Percentiles rank a stretch among this genome's conserved stretches.
phyloP scores from a whole-genome alignment of 2,329 filamentous ascomycete species.

The Fusarium chaquense region DNA sequence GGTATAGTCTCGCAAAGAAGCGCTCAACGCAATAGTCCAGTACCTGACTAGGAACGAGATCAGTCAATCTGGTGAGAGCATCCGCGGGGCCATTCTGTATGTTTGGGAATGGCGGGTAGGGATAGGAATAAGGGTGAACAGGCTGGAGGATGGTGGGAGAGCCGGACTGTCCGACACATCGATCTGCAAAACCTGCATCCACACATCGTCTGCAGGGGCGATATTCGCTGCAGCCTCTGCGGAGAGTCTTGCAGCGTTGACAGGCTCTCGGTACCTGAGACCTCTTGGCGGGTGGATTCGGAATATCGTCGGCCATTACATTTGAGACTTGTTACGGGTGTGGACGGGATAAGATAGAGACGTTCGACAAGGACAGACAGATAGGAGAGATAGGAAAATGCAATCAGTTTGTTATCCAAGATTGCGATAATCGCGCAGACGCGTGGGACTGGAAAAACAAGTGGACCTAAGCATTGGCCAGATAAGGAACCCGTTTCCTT shows the following conservation, averaged over 20 bases:
- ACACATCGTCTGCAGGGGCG: slow-evolving; percentile 59
- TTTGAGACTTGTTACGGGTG: not conserved
- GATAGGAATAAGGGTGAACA: not conserved
- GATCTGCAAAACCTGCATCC: slow-evolving; percentile 56
- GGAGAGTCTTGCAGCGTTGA: slow-evolving; percentile 57
- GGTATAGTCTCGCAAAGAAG: slow-evolving; percentile 56
- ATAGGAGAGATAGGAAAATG: slow-evolving; percentile 1
- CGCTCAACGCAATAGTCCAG: slow-evolving; percentile 55
- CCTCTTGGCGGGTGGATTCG: slow-evolving; percentile 49
- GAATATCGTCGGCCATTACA: slow-evolving; percentile 29
- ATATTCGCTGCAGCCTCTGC: slow-evolving; percentile 59
- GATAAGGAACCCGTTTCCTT: slow-evolving; percentile 10
- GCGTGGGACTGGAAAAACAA: not conserved
- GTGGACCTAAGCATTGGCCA: not conserved
- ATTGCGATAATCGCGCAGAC: slow-evolving; percentile 35
- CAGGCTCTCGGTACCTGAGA: slow-evolving; percentile 59
- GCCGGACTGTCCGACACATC: slow-evolving; percentile 50
- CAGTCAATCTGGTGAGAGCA: slow-evolving; percentile 48
- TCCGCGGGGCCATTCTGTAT: not conserved
- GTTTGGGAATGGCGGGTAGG: not conserved
- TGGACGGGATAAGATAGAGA: not conserved
- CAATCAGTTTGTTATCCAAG: not conserved
- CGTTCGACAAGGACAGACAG: not conserved
- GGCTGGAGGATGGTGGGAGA: slow-evolving; percentile 19
- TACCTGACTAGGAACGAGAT: slow-evolving; percentile 51